Conservation (phyloP, 352 stramenopile species). For the Plasmopara halstedii region DNA sequence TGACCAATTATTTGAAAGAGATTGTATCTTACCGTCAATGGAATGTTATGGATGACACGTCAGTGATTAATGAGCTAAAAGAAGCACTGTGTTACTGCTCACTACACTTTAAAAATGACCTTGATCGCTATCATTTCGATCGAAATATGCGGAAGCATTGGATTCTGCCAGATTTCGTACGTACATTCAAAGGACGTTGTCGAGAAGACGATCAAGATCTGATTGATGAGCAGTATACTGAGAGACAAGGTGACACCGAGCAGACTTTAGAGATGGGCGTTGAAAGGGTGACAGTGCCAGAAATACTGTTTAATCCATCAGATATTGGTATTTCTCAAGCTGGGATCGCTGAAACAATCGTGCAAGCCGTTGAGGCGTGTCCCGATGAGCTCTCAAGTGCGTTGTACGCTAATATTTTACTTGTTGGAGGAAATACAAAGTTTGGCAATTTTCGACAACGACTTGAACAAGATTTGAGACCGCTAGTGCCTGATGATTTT, state of each 20-base stretch:
- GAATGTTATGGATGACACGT: constrained; percentile 92
- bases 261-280: constrained; percentile 81
- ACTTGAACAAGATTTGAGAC: constrained; percentile 53
- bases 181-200: constrained; percentile 45
- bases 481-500: constrained; percentile 48
- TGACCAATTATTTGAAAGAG: constrained; percentile 97
- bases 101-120: constrained; percentile 77
- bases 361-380: constrained; percentile 77
- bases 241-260: constrained; percentile 17
- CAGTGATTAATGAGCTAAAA: constrained; percentile 79
- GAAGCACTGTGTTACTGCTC: constrained; percentile 87
- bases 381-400: constrained; percentile 55
- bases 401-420: constrained; percentile 81
- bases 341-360: constrained; percentile 79
- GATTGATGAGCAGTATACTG: constrained; percentile 5
- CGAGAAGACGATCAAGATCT: constrained; percentile 15
- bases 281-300: constrained; percentile 84
- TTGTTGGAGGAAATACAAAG: constrained; percentile 85
- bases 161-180: constrained; percentile 79
- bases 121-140: constrained; percentile 36
- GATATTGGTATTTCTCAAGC: constrained; percentile 87
- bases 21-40: constrained; percentile 93
- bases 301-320: constrained; percentile 89
- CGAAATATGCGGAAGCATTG: constrained; percentile 45
- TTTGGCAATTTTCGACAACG: constrained; percentile 76